Conservation (phyloP, 306 rosid species). For the Quercus agrifolia region DNA sequence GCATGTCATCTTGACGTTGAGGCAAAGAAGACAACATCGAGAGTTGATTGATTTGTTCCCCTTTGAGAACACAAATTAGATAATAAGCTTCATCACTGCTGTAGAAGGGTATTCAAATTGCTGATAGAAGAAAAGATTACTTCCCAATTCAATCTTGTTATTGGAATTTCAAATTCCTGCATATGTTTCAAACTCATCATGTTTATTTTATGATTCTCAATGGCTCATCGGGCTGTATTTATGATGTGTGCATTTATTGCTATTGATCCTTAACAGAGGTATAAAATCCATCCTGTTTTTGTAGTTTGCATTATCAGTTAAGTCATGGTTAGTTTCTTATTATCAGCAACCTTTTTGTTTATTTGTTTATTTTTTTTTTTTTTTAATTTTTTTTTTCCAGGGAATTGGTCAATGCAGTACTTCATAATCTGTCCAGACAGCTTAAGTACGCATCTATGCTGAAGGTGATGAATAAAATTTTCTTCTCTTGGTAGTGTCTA, state of each 20-base stretch:
- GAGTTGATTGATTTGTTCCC: too few species aligned
- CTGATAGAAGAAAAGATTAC: too few species aligned
- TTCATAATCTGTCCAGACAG: constrained; percentile 70
- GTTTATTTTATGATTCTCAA: constrained; percentile 19
- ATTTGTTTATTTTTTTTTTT: neutral
- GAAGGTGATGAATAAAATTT: constrained; percentile 49
- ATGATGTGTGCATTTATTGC: constrained; percentile 81
- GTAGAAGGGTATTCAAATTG: too few species aligned
- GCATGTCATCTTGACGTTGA: too few species aligned
- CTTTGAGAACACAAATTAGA: too few species aligned
- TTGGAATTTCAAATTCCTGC: constrained; percentile 2
- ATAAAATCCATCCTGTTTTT: constrained; percentile 15
- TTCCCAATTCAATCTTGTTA: neutral
- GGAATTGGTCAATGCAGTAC: constrained; percentile 57
- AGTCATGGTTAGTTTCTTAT: constrained; percentile 15
- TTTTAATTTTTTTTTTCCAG: constrained; percentile 22
- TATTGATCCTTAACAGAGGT: constrained; percentile 82
- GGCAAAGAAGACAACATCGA: too few species aligned
- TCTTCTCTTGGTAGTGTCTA: constrained; percentile 6
- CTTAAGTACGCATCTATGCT: constrained; percentile 56
- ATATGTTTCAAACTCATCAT: neutral
- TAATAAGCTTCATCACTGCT: too few species aligned
- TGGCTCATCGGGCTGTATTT: constrained; percentile 67
- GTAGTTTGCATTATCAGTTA: neutral
- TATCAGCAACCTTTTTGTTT: neutral